Evolutionary conservation across 768 basidiomycete genomes (phyloP).

Genomic region (Leccinum longicurvipes): DNA sequence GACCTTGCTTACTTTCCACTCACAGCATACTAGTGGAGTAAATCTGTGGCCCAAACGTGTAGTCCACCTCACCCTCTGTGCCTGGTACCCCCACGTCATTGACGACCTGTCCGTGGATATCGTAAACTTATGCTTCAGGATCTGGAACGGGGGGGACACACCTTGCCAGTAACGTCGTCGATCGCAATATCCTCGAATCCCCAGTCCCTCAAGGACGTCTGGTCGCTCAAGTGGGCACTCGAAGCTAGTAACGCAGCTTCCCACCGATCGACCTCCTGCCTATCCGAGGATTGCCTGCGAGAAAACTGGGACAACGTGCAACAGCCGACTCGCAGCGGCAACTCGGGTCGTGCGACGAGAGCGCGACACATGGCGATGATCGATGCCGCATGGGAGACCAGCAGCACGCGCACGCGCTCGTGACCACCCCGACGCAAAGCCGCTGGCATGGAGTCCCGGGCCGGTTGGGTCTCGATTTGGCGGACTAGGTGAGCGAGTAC

Average conservation of each 20-base stretch:
- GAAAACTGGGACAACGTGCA: constrained; percentile 64
- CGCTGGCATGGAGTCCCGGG: no score
- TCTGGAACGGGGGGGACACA: constrained; percentile 26
- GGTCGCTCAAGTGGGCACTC: constrained; percentile 51
- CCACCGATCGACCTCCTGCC: constrained; percentile 44
- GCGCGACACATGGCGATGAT: constrained; percentile 61
- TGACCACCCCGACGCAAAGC: constrained; percentile 28
- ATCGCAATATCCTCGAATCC: constrained; percentile 74
- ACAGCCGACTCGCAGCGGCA: constrained; percentile 67
- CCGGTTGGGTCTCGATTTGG: constrained; percentile 45
- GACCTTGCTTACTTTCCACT: neutral
- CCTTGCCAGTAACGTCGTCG: constrained; percentile 50
- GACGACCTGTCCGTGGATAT: constrained; percentile 49
- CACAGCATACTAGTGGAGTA: constrained; percentile 18
- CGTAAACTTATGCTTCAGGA: neutral
- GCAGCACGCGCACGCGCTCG: constrained; percentile 42
- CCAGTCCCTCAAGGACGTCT: constrained; percentile 68
- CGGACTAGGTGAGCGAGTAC: constrained; percentile 52
- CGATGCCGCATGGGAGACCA: constrained; percentile 77
- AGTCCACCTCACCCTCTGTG: constrained; percentile 56
- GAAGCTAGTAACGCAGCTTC: constrained; percentile 46
- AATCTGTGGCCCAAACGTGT: constrained; percentile 52
- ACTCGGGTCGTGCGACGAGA: constrained; percentile 49
- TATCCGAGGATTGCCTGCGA: constrained; percentile 15
- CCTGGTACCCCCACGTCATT: constrained; percentile 68